phyloP scores from a whole-genome alignment of 495 filamentous ascomycete genomes.

The Neohortaea acidophila region DNA sequence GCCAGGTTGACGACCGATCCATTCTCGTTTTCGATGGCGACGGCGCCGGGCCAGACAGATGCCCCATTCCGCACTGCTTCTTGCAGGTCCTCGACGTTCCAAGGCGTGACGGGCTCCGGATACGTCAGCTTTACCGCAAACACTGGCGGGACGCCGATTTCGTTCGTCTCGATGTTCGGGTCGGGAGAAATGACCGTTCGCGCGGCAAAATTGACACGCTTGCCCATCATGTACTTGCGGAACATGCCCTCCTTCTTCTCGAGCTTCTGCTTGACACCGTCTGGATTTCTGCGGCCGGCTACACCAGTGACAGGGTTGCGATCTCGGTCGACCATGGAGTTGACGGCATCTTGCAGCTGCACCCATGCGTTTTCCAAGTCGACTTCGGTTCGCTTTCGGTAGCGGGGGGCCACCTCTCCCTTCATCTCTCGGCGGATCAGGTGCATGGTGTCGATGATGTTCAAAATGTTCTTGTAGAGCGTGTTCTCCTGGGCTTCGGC shows the following conservation, averaged over 20 bases:
- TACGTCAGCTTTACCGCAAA: slow-evolving; percentile 95
- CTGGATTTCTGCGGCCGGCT: slow-evolving; percentile 52
- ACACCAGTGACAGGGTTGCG: slow-evolving; percentile 63
- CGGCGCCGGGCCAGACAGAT: slow-evolving; percentile 85
- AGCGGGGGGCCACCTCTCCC: slow-evolving; percentile 23
- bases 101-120: slow-evolving; percentile 89
- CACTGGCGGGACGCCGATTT: slow-evolving; percentile 93
- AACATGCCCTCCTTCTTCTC: slow-evolving; percentile 99
- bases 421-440: slow-evolving; percentile 61
- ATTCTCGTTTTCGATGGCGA: slow-evolving; percentile 87
- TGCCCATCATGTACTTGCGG: slow-evolving; percentile 99
- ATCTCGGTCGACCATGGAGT: slow-evolving; percentile 75
- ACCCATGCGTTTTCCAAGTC: slow-evolving; percentile 61
- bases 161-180: slow-evolving; percentile 95
- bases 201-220: slow-evolving; percentile 96
- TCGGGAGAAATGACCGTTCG: slow-evolving; percentile 97
- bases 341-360: slow-evolving; percentile 74
- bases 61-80: slow-evolving; percentile 91
- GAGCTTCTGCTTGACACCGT: slow-evolving; percentile 91
- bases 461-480: slow-evolving; percentile 66
- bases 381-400: slow-evolving; percentile 36
- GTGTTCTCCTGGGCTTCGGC: slow-evolving; percentile 75
- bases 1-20: slow-evolving; percentile 80
- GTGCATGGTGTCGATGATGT: slow-evolving; percentile 49
- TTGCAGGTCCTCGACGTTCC: slow-evolving; percentile 91